phyloP scores from a whole-genome alignment of 805 yeast species.

The Vanderwaltozyma tropicalis region DNA sequence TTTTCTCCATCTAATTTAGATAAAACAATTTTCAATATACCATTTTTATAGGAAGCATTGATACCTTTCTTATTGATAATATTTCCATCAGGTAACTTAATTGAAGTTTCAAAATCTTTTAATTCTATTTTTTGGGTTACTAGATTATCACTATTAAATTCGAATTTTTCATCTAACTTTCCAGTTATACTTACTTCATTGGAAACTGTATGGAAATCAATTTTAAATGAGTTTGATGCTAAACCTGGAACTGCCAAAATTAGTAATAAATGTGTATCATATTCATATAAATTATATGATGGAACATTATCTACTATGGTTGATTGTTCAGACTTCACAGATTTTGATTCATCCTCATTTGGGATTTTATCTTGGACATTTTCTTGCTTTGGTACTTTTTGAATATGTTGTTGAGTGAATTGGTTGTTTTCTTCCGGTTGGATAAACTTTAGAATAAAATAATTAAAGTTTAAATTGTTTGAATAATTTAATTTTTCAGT shows the following conservation, averaged over 20 bases:
- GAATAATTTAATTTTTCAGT: too few species aligned
- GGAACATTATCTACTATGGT: too few species aligned
- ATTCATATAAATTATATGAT: slow-evolving; percentile 45
- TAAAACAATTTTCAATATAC: slow-evolving; percentile 45
- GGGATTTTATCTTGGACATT: too few species aligned
- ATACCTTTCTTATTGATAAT: slow-evolving; percentile 42
- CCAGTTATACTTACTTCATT: slow-evolving; percentile 46
- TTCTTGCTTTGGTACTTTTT: too few species aligned
- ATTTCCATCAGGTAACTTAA: slow-evolving; percentile 45
- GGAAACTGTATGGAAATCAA: slow-evolving; percentile 49
- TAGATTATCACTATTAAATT: slow-evolving; percentile 29
- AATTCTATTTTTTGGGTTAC: slow-evolving; percentile 44
- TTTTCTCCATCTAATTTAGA: slow-evolving; percentile 28
- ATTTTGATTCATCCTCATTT: too few species aligned
- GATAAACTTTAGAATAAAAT: too few species aligned
- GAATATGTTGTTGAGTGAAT: too few species aligned
- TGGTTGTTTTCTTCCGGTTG: too few species aligned
- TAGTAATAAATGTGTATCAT: slow-evolving; percentile 35
- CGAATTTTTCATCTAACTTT: slow-evolving; percentile 30
- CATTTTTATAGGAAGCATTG: slow-evolving; percentile 43
- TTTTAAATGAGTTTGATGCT: slow-evolving; percentile 38
- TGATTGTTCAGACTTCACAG: too few species aligned
- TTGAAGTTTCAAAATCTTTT: slow-evolving; percentile 47
- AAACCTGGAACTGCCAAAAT: slow-evolving; percentile 50
- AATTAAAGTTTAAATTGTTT: too few species aligned